Conservation (phyloP, 345 rosid species). For the thale cress (Arabidopsis thaliana) region DNA sequence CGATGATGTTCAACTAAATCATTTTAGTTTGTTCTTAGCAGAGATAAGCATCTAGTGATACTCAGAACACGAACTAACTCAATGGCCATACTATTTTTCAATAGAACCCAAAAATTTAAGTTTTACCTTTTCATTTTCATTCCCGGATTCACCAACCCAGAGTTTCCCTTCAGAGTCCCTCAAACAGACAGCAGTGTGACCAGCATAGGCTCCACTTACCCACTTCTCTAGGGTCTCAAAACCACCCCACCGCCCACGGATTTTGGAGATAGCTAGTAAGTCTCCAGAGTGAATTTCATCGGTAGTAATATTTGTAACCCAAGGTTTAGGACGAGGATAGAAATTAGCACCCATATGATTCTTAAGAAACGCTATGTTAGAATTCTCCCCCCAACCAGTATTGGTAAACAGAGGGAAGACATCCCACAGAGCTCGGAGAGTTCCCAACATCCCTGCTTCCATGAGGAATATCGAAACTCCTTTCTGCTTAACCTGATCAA, state of each 20-base stretch:
- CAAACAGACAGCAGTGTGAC: slow-evolving; percentile 88
- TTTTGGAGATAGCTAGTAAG: slow-evolving; percentile 86
- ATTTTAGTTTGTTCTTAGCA: slow-evolving; percentile 18
- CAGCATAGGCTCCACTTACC: slow-evolving; percentile 99
- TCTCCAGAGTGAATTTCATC: slow-evolving; percentile 91
- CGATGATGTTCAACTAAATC: slow-evolving; percentile 16
- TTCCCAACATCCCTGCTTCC: slow-evolving; percentile 98
- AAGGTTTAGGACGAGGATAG: slow-evolving; percentile 76
- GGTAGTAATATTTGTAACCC: slow-evolving; percentile 69
- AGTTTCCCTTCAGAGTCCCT: slow-evolving; percentile 92
- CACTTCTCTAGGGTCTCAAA: slow-evolving; percentile 99
- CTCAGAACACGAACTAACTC: slow-evolving; percentile 8
- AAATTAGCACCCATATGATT: slow-evolving; percentile 93
- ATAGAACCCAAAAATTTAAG: slow-evolving; percentile 5
- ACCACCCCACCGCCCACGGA: slow-evolving; percentile 94
- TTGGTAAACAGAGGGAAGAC: slow-evolving; percentile 95
- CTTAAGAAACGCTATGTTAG: slow-evolving; percentile 79
- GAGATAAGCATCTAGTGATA: neutral
- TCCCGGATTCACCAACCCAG: slow-evolving; percentile 98
- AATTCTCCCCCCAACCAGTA: slow-evolving; percentile 92
- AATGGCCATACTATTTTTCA: neutral
- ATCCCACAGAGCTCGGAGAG: slow-evolving; percentile 93
- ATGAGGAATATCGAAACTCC: slow-evolving; percentile 95
- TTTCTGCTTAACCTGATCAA: slow-evolving; percentile 73
- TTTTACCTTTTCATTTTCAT: slow-evolving; percentile 89